Evolutionary conservation across 441 rosid genomes (phyloP).

Genomic region (Rhodomyrtus psidioides): DNA sequence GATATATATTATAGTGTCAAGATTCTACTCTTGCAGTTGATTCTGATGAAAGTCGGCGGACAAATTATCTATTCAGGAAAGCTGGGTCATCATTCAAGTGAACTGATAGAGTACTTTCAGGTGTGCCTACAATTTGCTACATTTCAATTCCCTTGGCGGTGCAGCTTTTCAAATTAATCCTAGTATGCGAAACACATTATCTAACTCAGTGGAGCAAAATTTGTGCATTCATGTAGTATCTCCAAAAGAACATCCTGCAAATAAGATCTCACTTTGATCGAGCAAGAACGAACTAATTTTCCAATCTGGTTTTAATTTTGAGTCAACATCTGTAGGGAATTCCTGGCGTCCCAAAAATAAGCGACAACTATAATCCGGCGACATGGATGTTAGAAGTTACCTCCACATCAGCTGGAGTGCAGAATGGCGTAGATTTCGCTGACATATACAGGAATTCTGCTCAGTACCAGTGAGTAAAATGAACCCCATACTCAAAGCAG

Average conservation of each 20-base stretch:
- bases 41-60: conserved; percentile 62
- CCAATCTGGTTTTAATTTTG: not conserved
- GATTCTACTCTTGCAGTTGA: conserved; percentile 28
- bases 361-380: conserved; percentile 50
- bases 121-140: not conserved
- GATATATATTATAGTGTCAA: not conserved
- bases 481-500: not conserved
- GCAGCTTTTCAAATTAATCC: too few relatives aligned
- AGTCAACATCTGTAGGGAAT: conserved; percentile 13
- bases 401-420: conserved; percentile 36
- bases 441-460: conserved; percentile 29
- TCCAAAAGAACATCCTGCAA: not conserved
- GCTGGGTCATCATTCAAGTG: conserved; percentile 39
- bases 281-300: not conserved
- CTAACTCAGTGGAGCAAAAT: not conserved
- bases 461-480: conserved; percentile 19
- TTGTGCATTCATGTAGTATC: not conserved
- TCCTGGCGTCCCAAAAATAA: conserved; percentile 45
- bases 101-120: conserved; percentile 43
- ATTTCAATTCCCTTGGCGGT: not conserved
- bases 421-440: conserved; percentile 43
- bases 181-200: too few relatives aligned
- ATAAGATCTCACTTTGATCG: not conserved
- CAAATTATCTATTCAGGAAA: conserved; percentile 41
- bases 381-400: conserved; percentile 66